These are phyloP conservation scores for Talaromyces sp. DNA, from an alignment of 2,329 filamentous ascomycete species.

Conservation along the genomic window DNA sequence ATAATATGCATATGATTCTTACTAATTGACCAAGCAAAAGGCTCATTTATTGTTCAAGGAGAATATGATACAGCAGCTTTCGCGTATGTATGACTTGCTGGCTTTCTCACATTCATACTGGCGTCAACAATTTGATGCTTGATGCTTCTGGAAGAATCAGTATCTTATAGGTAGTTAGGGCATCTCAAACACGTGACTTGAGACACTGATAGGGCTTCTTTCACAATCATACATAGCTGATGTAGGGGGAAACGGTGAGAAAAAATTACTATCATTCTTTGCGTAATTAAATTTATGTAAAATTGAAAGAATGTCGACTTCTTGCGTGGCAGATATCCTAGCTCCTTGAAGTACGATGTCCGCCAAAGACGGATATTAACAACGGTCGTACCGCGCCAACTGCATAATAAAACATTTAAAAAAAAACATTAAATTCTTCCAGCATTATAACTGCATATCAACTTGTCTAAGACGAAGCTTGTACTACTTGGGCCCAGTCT, in stretches of 20 bases:
- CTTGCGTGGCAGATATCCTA: background rate
- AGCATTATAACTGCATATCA: background rate
- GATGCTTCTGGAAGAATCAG: background rate
- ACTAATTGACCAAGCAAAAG: no score
- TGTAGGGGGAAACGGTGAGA: background rate
- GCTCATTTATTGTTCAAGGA: no score
- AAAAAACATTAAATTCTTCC: background rate
- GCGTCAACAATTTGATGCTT: no score
- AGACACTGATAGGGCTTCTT: background rate
- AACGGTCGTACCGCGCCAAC: background rate
- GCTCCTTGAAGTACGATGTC: background rate
- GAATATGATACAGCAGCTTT: no score
- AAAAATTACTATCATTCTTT: background rate
- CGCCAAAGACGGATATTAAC: background rate
- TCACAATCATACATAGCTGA: background rate
- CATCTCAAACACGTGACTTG: background rate
- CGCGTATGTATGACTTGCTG: no score
- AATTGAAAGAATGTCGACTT: background rate
- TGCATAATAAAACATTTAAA: background rate
- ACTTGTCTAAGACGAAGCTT: background rate
- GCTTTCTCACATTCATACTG: no score
- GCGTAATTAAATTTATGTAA: background rate
- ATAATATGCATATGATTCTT: no score
- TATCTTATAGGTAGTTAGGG: background rate
- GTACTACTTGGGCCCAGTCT: slow-evolving; percentile 49